Conservation (phyloP, 371 early-diverging fungal species). For the Mortierella sp. region DNA sequence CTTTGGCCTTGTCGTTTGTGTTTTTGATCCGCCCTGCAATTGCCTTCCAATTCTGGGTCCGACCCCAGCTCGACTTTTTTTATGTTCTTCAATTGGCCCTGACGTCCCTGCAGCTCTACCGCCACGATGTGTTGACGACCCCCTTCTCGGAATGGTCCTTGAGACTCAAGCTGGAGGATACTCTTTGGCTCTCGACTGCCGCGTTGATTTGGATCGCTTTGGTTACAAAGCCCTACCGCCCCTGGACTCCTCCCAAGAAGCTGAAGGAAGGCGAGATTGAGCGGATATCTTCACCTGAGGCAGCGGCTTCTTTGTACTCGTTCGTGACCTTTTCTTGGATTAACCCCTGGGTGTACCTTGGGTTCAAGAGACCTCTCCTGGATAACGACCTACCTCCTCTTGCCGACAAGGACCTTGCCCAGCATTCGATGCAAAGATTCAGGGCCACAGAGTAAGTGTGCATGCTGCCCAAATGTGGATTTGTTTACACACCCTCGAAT, state of each 20-base stretch:
- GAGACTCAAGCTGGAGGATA: slow-evolving; percentile 31
- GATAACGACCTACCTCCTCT: slow-evolving; percentile 66
- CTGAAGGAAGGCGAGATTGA: slow-evolving; percentile 25
- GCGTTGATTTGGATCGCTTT: slow-evolving; percentile 34
- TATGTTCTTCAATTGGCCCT: slow-evolving; percentile 28
- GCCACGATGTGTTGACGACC: slow-evolving; percentile 1
- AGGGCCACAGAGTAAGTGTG: slow-evolving; percentile 34
- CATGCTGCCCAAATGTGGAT: neutral
- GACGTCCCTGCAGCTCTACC: slow-evolving; percentile 15
- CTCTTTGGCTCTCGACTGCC: slow-evolving; percentile 21
- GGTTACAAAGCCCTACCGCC: slow-evolving; percentile 40
- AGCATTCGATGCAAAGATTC: slow-evolving; percentile 28
- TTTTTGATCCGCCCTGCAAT: slow-evolving; percentile 24
- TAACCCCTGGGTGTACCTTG: slow-evolving; percentile 65
- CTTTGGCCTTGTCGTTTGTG: slow-evolving; percentile 36
- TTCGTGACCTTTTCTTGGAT: slow-evolving; percentile 68
- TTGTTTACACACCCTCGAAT: neutral
- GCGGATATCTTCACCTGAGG: slow-evolving; percentile 63
- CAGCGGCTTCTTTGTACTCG: slow-evolving; percentile 66
- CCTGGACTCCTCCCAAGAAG: slow-evolving; percentile 14
- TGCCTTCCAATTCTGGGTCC: slow-evolving; percentile 47
- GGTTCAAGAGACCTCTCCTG: slow-evolving; percentile 61
- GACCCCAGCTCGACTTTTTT: slow-evolving; percentile 48
- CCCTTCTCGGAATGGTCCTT: slow-evolving; percentile 26
- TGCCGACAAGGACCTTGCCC: slow-evolving; percentile 28